Percentiles rank a stretch among this genome's conserved stretches.
Evolutionary conservation across 225 moss, liverwort and hornwort species (phyloP).

Genomic region (Bryum argenteum): DNA sequence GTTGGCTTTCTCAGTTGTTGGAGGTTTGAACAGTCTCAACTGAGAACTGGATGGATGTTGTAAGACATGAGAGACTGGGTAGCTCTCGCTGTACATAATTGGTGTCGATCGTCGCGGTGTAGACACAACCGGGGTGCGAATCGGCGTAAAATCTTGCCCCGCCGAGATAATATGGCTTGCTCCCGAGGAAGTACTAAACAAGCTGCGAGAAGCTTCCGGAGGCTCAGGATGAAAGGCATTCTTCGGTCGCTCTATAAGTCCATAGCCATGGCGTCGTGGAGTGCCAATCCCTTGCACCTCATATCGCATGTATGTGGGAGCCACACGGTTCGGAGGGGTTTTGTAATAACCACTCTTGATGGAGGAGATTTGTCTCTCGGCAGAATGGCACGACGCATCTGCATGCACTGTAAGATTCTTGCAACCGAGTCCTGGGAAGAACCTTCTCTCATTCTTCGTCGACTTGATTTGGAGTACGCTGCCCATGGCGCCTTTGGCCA

Average conservation of each 20-base stretch:
- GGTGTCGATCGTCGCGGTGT: slow-evolving; percentile 23
- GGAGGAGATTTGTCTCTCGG: slow-evolving; percentile 14
- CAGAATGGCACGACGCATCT: slow-evolving; percentile 16
- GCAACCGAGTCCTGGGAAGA: slow-evolving; percentile 33
- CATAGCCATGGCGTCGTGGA: slow-evolving; percentile 14
- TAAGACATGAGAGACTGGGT: slow-evolving; percentile 18
- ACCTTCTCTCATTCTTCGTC: slow-evolving; percentile 28
- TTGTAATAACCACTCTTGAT: slow-evolving; percentile 14
- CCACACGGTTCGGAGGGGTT: slow-evolving; percentile 7
- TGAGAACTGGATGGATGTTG: slow-evolving; percentile 7
- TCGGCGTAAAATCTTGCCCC: slow-evolving; percentile 3
- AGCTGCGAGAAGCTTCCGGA: slow-evolving; percentile 7
- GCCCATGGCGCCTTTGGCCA: slow-evolving; percentile 26
- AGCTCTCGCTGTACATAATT: slow-evolving; percentile 18
- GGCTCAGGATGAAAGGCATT: slow-evolving; percentile 20
- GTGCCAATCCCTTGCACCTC: no score
- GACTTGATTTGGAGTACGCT: slow-evolving; percentile 39
- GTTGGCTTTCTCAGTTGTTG: slow-evolving; percentile 13
- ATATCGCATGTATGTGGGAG: neutral
- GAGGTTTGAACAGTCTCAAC: slow-evolving; percentile 4
- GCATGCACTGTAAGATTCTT: slow-evolving; percentile 25
- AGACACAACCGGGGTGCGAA: slow-evolving; percentile 24
- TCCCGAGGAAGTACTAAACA: neutral
- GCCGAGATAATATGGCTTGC: slow-evolving; percentile 13
- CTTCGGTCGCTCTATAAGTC: slow-evolving; percentile 9